Percentiles rank a stretch among this genome's conserved stretches.
phyloP scores from a whole-genome alignment of 1,139 yeast species.

The Zygosaccharomyces pseudobailii region DNA sequence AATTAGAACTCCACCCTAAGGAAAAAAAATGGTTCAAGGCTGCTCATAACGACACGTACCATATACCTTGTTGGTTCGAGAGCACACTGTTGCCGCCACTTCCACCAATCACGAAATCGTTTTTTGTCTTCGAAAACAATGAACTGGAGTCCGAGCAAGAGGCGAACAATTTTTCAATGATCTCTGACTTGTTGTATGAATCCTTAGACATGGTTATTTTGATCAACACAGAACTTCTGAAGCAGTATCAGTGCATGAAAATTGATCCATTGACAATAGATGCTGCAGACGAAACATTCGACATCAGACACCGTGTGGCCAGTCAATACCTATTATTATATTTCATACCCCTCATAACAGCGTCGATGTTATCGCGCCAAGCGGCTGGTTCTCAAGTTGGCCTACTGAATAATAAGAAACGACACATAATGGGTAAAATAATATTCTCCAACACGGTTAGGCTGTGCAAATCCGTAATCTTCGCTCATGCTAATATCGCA shows the following conservation, averaged over 20 bases:
- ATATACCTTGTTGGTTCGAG: slow-evolving; percentile 29
- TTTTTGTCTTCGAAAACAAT: slow-evolving; percentile 33
- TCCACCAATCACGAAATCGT: slow-evolving; percentile 39
- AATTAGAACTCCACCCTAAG: slow-evolving; percentile 2
- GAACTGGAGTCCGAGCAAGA: slow-evolving; percentile 18
- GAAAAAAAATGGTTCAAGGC: slow-evolving; percentile 13
- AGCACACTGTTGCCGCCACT: slow-evolving; percentile 21
- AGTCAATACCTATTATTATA: slow-evolving; percentile 33
- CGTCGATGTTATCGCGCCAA: slow-evolving; percentile 33
- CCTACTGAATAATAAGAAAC: slow-evolving; percentile 10
- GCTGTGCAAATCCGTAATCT: slow-evolving; percentile 26
- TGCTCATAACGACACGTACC: slow-evolving; percentile 7
- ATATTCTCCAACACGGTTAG: slow-evolving; percentile 20
- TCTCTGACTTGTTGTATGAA: slow-evolving; percentile 15
- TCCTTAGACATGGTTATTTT: slow-evolving; percentile 20
- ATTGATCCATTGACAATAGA: slow-evolving; percentile 17
- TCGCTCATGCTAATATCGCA: slow-evolving; percentile 39
- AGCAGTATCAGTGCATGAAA: slow-evolving; percentile 16
- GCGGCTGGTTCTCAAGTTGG: slow-evolving; percentile 13
- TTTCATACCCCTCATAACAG: slow-evolving; percentile 32
- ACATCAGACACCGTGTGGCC: slow-evolving; percentile 30
- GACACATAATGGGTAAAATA: slow-evolving; percentile 19
- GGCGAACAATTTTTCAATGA: slow-evolving; percentile 13
- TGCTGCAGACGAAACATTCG: slow-evolving; percentile 1
- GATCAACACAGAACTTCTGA: slow-evolving; percentile 17